Base-by-base conservation (phyloP, 2,329 filamentous ascomycete genomes). In the Neofusicoccum kwambonambiense region DNA sequence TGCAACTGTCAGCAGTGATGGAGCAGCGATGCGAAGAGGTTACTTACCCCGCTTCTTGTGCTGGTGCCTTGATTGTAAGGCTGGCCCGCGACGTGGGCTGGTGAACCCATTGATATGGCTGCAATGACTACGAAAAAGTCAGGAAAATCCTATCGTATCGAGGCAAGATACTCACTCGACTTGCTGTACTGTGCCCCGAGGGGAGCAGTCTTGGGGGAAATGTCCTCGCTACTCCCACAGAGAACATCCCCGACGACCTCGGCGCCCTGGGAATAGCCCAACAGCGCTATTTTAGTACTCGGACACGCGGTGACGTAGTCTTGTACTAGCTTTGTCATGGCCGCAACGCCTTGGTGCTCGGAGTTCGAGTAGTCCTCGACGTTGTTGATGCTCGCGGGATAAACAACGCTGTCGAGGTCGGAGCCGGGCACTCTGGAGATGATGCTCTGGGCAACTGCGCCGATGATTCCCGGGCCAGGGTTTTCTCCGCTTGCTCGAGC, bases 241-340 rank as follows among this genome's bases (percentile, higher is more conserved):
- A 75, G 58, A 8, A 68, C 67, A 65, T 75, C 73, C 3, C 71
- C 70, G 47, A 74, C 68, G 31, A 76, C 66, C 57, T 71, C 67
- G 1, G 70, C 73, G 2, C 74, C 74, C 63, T 76, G 73, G 7
- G 72, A 74, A 64, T 74, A 75, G 8, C 74, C 73, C 39, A 71
- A 17, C 34, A 76, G 58, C 8, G 73, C 70, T 9, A 76, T 66
- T 61, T 72, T 72, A 13, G 72, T 68, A 41, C 64, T 34, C n/a
- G 71, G 72, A 52, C 74, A 76, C 13, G 64, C 37, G 5, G 62
- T 41, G 27, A 64, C 39, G 62, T 67, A 7, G 66, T 17, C 41
- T 17, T 34, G 66, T 9, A 72, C 39, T 39, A 68, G 63, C 12
- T 67, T 51, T 17, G 52, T 71, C 34, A 73, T 42, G 4, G 69